Percentiles rank a stretch among this genome's conserved stretches.
These are phyloP conservation scores for Polyporus tsugae DNA, from an alignment of 1,284 basidiomycete genomes.

Conservation along the genomic window DNA sequence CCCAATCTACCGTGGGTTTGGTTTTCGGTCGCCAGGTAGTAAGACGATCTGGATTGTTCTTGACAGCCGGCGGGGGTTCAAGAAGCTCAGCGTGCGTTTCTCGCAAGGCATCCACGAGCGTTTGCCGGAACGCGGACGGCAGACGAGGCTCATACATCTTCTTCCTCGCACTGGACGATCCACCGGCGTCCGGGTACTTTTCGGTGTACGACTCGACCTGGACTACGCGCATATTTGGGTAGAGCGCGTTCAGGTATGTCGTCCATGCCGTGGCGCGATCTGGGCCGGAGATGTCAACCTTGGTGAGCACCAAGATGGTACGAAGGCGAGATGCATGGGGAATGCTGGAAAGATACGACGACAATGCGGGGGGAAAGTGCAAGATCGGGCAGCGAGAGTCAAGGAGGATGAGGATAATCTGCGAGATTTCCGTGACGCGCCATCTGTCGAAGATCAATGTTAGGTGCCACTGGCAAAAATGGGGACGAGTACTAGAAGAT, in stretches of 20 bases:
- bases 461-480: constrained; percentile 12
- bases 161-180: constrained; percentile 42
- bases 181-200: constrained; percentile 46
- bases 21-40: constrained; percentile 74
- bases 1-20: constrained; percentile 77
- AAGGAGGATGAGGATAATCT: constrained; percentile 85
- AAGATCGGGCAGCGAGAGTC: constrained; percentile 87
- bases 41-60: constrained; percentile 60
- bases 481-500: not conserved
- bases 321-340: constrained; percentile 51
- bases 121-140: constrained; percentile 62
- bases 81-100: constrained; percentile 75
- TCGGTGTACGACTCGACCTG: constrained; percentile 78
- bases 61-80: constrained; percentile 70
- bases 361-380: constrained; percentile 69
- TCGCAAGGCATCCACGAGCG: constrained; percentile 73
- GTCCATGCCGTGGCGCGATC: constrained; percentile 69
- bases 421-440: constrained; percentile 87
- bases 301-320: constrained; percentile 85
- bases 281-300: constrained; percentile 68
- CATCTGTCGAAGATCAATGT: constrained; percentile 60
- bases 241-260: constrained; percentile 62
- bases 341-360: constrained; percentile 51
- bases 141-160: constrained; percentile 69
- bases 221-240: constrained; percentile 69